A percentile compares a stretch with the other conserved stretches of the same genome.
phyloP scores from a whole-genome alignment of 1,284 basidiomycete species.

The Ceratobasidium sp. region DNA sequence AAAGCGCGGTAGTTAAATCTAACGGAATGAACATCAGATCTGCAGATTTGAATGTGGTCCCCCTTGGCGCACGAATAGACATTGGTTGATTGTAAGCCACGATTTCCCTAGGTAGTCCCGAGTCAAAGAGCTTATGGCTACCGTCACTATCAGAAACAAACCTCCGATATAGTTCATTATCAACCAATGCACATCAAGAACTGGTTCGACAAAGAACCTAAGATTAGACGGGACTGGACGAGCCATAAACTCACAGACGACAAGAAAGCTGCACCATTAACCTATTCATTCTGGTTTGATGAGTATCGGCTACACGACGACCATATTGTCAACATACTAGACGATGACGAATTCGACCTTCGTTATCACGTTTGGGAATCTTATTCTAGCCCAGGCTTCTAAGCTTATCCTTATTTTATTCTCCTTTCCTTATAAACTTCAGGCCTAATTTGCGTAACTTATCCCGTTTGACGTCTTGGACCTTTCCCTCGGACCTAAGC shows the following conservation, averaged over 20 bases:
- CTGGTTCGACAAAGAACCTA: slow-evolving; percentile 14
- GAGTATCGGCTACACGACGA: slow-evolving; percentile 11
- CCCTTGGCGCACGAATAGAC: slow-evolving; percentile 3
- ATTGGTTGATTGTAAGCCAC: slow-evolving; percentile 15
- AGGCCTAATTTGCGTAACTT: no score
- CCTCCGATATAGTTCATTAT: background rate
- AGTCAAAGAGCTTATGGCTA: background rate
- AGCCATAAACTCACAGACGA: background rate
- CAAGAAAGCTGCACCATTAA: background rate
- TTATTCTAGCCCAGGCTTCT: no score
- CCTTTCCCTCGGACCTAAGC: no score
- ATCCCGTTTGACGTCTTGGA: no score
- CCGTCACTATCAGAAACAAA: slow-evolving; percentile 5
- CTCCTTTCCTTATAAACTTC: no score
- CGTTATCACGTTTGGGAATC: slow-evolving; percentile 21
- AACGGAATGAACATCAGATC: background rate
- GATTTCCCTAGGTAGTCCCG: background rate
- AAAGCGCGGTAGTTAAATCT: no score
- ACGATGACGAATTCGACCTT: slow-evolving; percentile 20
- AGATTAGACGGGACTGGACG: background rate
- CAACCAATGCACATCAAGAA: slow-evolving; percentile 2
- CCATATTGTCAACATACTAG: slow-evolving; percentile 10
- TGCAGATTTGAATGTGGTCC: slow-evolving; percentile 16
- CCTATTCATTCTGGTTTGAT: background rate
- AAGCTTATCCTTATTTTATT: no score